Base-by-base conservation (phyloP, 83 land plant genomes). In the Thuja plicata region DNA sequence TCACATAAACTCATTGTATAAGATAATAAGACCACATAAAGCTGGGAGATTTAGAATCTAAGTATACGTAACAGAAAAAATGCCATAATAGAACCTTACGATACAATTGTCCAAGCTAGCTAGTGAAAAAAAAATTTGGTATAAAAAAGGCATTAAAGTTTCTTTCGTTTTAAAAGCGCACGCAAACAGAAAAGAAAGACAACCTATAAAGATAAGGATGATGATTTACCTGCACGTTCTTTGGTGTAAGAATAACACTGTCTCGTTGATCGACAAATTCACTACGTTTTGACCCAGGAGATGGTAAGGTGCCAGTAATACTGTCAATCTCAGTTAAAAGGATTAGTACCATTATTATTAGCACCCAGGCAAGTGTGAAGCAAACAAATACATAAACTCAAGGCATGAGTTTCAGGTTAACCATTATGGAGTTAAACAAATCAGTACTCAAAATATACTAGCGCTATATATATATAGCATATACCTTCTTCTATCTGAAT, bases 201-300 rank as follows among this genome's bases (percentile, higher is more conserved):
- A 46, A 85, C 70, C 4, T 19, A 87, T 74, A 73, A 74, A 45
- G 34, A 66, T 62, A 70, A 62, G 74, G 74, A 89, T 52, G 35
- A 40, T 17, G 34, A 46, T 48, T 37, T 85, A 96, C 99, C 99
- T 98, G 99, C 43, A 98, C 97, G 91, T 98, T 98, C 87, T 98
- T 98, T 41, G 94, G 95, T 7, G 99, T 98, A 62, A 98, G 94
- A 79, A 96, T 95, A 90, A 97, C 91, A 46, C 74, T 91, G 13
- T 98, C 99, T 87, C 93, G 89, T 86, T 91, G 95, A 79, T 97
- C 99, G 87, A 86, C 76, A 30, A 74, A 15, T 84, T 98, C 99
- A 87, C 88, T 62, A 77, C 96, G 95, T 88, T 94, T 97, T 35
- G 93, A 88, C 8, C 93, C 95, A 88, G 98, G 97, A 81, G 98